These are phyloP conservation scores for Meira miltonrushii DNA, from an alignment of 1,284 basidiomycete genomes.

Conservation along the genomic window DNA sequence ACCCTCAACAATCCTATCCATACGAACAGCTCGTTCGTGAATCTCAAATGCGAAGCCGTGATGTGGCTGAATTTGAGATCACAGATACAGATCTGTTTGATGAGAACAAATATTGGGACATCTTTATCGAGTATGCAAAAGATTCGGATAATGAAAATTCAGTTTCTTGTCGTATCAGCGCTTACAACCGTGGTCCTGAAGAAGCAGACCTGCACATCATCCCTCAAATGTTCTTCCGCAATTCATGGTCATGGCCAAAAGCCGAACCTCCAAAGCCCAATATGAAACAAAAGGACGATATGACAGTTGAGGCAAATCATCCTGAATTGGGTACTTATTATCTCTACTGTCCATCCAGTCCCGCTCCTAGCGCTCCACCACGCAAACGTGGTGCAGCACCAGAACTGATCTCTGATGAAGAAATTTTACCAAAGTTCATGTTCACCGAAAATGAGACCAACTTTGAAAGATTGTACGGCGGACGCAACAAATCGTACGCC, in stretches of 20 bases:
- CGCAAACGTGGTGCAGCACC: slow-evolving; percentile 57
- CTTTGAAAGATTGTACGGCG: slow-evolving; percentile 81
- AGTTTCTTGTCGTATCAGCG: slow-evolving; percentile 85
- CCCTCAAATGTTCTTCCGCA: slow-evolving; percentile 93
- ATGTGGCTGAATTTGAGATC: slow-evolving; percentile 87
- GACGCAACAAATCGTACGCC: slow-evolving; percentile 70
- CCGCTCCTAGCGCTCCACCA: slow-evolving; percentile 74
- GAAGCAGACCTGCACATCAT: slow-evolving; percentile 90
- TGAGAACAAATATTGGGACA: slow-evolving; percentile 93
- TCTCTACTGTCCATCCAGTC: slow-evolving; percentile 84
- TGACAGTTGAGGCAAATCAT: slow-evolving; percentile 61
- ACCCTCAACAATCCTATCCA: slow-evolving; percentile 83
- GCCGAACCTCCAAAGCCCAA: slow-evolving; percentile 72
- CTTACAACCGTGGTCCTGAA: slow-evolving; percentile 94
- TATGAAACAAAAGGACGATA: slow-evolving; percentile 60
- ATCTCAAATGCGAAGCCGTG: slow-evolving; percentile 72
- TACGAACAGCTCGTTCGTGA: slow-evolving; percentile 88
- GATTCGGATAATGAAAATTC: slow-evolving; percentile 85
- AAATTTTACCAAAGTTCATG: slow-evolving; percentile 56
- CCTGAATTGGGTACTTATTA: slow-evolving; percentile 60
- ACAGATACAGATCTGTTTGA: slow-evolving; percentile 87
- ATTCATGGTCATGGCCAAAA: slow-evolving; percentile 92
- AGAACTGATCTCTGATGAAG: slow-evolving; percentile 48
- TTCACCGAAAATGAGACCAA: slow-evolving; percentile 84
- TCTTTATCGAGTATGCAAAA: slow-evolving; percentile 97